These are phyloP conservation scores for Cinnamomum chago DNA, from an alignment of 164 flowering plant species.

Conservation along the genomic window DNA sequence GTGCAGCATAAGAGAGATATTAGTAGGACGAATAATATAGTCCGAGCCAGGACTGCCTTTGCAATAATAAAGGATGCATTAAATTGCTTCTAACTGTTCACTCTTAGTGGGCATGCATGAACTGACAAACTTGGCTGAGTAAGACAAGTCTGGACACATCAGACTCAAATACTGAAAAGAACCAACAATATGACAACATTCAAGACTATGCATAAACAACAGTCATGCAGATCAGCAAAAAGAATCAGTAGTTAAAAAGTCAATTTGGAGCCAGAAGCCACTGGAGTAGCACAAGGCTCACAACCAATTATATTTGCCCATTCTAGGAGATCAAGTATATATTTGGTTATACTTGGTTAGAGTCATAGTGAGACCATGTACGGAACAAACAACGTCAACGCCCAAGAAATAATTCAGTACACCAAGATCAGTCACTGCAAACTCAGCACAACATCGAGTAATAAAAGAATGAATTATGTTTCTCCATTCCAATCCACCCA, in stretches of 20 bases:
- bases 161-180: constrained; percentile 1
- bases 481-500: too few relatives aligned
- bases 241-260: background rate
- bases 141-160: background rate
- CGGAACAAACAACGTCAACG: background rate
- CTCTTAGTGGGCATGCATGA: constrained; percentile 4
- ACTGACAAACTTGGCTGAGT: background rate
- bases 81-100: background rate
- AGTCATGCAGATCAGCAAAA: background rate
- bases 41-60: background rate
- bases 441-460: background rate
- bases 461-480: background rate
- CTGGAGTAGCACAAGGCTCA: background rate
- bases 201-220: background rate
- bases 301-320: background rate
- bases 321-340: background rate
- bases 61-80: background rate
- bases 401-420: background rate
- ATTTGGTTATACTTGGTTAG: constrained; percentile 3
- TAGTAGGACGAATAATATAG: background rate
- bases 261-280: constrained; percentile 3
- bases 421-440: constrained; percentile 2
- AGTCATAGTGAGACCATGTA: background rate
- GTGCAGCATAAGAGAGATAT: background rate
- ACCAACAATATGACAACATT: background rate